A percentile compares a stretch with the other conserved stretches of the same genome.
These are phyloP conservation scores for Friedmanniomyces endolithicus DNA, from an alignment of 495 filamentous ascomycete species.

Conservation along the genomic window DNA sequence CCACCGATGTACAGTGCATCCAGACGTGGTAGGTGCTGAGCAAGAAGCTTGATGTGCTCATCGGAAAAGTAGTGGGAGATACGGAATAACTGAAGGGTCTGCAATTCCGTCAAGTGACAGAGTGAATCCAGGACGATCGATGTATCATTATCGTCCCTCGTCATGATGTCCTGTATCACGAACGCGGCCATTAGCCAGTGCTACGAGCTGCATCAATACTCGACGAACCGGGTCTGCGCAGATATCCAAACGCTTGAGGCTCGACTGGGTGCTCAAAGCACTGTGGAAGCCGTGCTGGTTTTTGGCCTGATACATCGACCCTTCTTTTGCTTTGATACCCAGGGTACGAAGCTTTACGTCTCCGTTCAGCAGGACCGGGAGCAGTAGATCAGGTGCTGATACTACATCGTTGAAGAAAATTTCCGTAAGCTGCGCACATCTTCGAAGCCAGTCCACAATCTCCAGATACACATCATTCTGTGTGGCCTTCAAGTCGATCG, in stretches of 20 bases:
- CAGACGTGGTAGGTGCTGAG: conserved; percentile 37
- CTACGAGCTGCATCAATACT: background rate
- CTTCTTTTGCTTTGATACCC: conserved; percentile 29
- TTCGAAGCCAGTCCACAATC: conserved; percentile 42
- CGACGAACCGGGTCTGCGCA: conserved; percentile 36
- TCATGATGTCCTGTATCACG: conserved; percentile 26
- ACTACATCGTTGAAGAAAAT: conserved; percentile 42
- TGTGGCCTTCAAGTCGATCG: conserved; percentile 32
- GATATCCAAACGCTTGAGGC: conserved; percentile 37
- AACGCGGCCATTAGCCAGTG: too few species aligned
- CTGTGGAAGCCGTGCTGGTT: conserved; percentile 39
- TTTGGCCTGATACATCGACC: conserved; percentile 33
- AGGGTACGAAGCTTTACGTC: conserved; percentile 38
- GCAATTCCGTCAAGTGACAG: conserved; percentile 35
- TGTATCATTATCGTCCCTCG: conserved; percentile 38
- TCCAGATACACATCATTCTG: conserved; percentile 40
- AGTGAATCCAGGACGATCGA: conserved; percentile 39
- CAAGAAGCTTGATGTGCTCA: conserved; percentile 39
- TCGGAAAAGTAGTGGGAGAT: conserved; percentile 44
- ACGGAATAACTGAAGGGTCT: conserved; percentile 39
- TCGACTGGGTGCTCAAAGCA: conserved; percentile 38
- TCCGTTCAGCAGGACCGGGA: conserved; percentile 41
- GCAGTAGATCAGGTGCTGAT: conserved; percentile 40
- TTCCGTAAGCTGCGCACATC: conserved; percentile 41
- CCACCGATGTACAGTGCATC: conserved; percentile 45